Conservation (phyloP, 352 stramenopile genomes). For the Phytopythium boreale region DNA sequence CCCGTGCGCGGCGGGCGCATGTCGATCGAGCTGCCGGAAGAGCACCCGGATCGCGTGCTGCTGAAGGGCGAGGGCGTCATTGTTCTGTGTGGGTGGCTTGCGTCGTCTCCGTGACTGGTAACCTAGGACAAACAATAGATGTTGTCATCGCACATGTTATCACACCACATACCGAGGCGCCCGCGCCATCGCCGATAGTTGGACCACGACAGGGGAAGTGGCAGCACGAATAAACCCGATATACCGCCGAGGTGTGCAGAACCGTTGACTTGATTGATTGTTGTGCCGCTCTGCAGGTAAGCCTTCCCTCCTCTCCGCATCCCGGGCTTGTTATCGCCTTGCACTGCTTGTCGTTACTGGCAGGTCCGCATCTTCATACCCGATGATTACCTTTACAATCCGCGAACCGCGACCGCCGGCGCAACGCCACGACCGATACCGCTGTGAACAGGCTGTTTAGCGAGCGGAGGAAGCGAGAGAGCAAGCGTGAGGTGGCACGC, state of each 20-base stretch:
- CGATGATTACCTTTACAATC: neutral
- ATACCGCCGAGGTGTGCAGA: neutral
- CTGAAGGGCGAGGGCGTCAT: conserved; percentile 23
- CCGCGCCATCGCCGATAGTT: too few relatives aligned
- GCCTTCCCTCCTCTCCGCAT: too few relatives aligned
- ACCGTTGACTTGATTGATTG: neutral
- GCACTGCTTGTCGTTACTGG: too few relatives aligned
- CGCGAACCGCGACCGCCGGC: neutral
- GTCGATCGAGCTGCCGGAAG: conserved; percentile 12
- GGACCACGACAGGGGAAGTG: too few relatives aligned
- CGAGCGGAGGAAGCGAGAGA: conserved; percentile 14
- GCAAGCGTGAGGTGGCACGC: conserved; percentile 52
- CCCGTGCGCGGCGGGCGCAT: conserved; percentile 26
- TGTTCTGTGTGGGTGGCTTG: neutral
- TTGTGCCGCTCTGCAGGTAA: neutral
- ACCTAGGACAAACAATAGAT: too few relatives aligned
- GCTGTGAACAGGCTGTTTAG: neutral
- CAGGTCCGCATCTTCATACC: neutral
- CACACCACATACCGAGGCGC: too few relatives aligned
- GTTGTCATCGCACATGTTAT: too few relatives aligned
- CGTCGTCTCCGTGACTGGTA: neutral
- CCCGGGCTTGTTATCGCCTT: too few relatives aligned
- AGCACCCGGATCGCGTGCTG: conserved; percentile 19
- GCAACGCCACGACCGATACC: neutral
- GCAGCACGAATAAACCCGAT: too few relatives aligned